Evolutionary conservation across 768 basidiomycete species (phyloP), one percentile per base, ranked within the genome.

Genomic region (Cyclocybe aegerita): DNA sequence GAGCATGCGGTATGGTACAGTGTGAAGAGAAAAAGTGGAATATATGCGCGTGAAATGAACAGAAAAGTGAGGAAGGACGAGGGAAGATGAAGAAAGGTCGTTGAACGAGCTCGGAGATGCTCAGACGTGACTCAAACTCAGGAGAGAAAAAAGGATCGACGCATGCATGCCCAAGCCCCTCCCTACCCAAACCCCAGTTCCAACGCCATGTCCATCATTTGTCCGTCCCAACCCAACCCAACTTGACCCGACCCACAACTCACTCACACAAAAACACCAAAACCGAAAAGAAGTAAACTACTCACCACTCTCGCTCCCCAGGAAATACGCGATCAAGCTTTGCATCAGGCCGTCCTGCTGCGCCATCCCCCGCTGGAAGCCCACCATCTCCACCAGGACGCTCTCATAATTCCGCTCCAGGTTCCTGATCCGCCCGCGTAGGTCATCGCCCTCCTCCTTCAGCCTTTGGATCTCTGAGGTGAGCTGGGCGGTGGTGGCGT

Each of bases 271-370:
- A 23, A 23, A 23, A 23, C 23, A 23, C 23, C 23, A 38, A 34
- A 39, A 29, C 16, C 32, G n/a, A 36, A 37, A 39, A 43, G 48
- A 38, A 37, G 38, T 46, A 40, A 31, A 12, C 48, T 60, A 72
- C 66, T 73, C 67, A 70, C 71, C 65, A 50, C 68, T 73, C 70
- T 90, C 90, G 55, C 79, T 70, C 57, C 86, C 83, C 58, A 93
- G 71, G 66, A 90, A 88, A 70, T 90, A 90, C 50, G 86, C 83
- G 58, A 94, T 85, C 52, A 93, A 63, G 58, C 80, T 83, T 68
- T 91, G 87, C 81, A 91, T 86, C 48, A 93, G 65, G 37, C 81
- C 82, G 58, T 95, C 93, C 72, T 93, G 90, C 68, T 91, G 86
- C 31, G 86, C 88, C 81, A 70, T 67, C 6, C 66, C 66, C 34